Base-by-base conservation (phyloP, 176 grass and related monocot genomes). In the Pontederia crassipes region DNA sequence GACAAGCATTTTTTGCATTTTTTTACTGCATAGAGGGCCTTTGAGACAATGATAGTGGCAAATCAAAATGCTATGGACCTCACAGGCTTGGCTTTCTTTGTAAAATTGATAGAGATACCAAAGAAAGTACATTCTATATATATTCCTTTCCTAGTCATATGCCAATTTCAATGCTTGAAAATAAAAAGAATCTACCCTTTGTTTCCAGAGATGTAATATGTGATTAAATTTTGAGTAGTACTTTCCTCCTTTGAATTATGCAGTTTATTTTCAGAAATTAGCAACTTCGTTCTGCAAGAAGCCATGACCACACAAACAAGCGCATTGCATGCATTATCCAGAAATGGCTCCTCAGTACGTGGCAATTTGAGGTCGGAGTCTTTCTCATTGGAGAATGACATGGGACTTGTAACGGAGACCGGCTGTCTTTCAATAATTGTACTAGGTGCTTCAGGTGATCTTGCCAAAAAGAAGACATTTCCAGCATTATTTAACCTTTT, bases 401-500 rank as follows among this genome's bases (percentile, higher is more conserved):
- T 72, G 58, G 81, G 68, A 59, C 77, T 81, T 76, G 73, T 80
- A 60, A 60, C 57, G 12, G 87, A 86, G 54, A 65, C 72, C 66
- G 94, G 88, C 2, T 89, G 68, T 51, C 84, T 98, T 56, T 92
- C 94, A 3, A 86, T 98, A 67, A 28, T 98, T 61, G 94, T 98
- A 49, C 88, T 98, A 35, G 94, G 94, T 50, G 94, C 94, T 78
- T 98, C 94, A 29, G 94, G 94, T 63, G 94, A 98, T 72, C 85
- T 98, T 73, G 94, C 94, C 60, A 98, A 98, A 77, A 98, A 98
- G 84, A 98, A 98, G 74, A 98, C 94, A 10, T 98, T 98, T 80
- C 94, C 94, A 11, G 94, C 94, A 65, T 84, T 98, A 29, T 98
- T 83, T 57, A 68, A 98, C 50, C 94, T 98, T 83, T 98, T 98